These are phyloP conservation scores for Chlorokybus atmophyticus DNA, from an alignment of 139 green algal genomes.

Conservation along the genomic window DNA sequence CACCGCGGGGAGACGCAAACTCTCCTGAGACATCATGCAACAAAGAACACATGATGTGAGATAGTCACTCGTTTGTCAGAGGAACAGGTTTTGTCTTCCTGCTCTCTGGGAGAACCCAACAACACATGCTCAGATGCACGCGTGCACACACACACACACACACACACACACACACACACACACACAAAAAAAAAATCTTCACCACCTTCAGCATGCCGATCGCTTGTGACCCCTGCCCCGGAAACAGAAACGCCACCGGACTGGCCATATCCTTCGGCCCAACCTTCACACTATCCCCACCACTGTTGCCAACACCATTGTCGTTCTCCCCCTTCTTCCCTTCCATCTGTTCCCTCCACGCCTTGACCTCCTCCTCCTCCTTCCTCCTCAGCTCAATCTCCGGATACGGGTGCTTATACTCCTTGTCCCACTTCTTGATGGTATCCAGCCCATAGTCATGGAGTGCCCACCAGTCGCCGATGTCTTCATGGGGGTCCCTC, in stretches of 20 bases:
- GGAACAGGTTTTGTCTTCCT: too few species aligned
- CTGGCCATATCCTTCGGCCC: neutral
- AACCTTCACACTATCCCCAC: neutral
- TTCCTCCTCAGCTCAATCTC: constrained; percentile 13
- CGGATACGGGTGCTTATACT: constrained; percentile 66
- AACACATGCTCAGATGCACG: too few species aligned
- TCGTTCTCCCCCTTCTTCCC: constrained; percentile 9
- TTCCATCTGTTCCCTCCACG: neutral
- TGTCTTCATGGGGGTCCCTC: constrained; percentile 47
- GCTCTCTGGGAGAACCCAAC: too few species aligned
- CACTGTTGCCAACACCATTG: constrained; percentile 8
- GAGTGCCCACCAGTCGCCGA: constrained; percentile 80
- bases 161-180: too few species aligned
- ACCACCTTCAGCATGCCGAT: constrained; percentile 71
- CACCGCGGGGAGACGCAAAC: constrained; percentile 48
- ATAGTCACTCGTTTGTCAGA: too few species aligned
- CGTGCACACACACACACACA: too few species aligned
- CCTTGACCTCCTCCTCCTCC: neutral
- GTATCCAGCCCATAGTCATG: constrained; percentile 80
- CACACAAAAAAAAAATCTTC: too few species aligned
- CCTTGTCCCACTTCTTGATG: constrained; percentile 49
- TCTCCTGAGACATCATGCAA: too few species aligned
- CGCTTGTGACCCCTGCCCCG: constrained; percentile 74
- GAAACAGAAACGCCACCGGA: constrained; percentile 71
- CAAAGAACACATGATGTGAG: too few species aligned